phyloP scores from a whole-genome alignment of 805 yeast species.

The Lipomyces yamadae region DNA sequence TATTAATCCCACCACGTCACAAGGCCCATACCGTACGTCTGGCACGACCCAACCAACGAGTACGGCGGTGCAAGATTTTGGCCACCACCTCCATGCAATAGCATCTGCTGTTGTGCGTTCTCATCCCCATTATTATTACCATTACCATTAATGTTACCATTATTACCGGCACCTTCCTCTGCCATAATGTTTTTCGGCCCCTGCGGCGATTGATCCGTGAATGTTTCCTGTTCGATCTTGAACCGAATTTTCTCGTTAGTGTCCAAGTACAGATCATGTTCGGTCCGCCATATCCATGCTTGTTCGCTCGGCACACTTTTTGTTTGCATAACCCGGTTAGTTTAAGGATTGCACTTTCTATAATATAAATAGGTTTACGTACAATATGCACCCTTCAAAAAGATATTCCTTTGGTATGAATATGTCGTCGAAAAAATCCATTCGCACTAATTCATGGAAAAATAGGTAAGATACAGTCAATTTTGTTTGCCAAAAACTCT shows the following conservation, averaged over 20 bases:
- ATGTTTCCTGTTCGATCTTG: conserved; percentile 86
- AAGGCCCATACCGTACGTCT: conserved; percentile 95
- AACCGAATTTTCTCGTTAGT: conserved; percentile 89
- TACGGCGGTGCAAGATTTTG: conserved; percentile 70
- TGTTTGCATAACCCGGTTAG: neutral
- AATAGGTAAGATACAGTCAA: neutral
- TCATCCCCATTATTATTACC: conserved; percentile 33
- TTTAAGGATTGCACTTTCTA: neutral
- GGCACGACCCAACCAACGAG: conserved; percentile 86
- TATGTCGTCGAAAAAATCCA: conserved; percentile 91
- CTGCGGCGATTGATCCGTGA: conserved; percentile 80
- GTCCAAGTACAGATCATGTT: conserved; percentile 79
- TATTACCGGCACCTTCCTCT: conserved; percentile 1
- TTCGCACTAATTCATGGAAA: conserved; percentile 50
- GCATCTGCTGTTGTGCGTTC: conserved; percentile 17
- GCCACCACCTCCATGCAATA: conserved; percentile 11
- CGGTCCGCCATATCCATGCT: conserved; percentile 95
- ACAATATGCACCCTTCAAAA: conserved; percentile 74
- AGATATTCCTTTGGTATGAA: conserved; percentile 82
- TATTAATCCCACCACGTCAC: conserved; percentile 91
- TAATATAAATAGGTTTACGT: conserved; percentile 34
- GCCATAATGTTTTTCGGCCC: conserved; percentile 56
- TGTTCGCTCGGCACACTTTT: conserved; percentile 63
- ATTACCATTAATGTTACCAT: too few relatives aligned
- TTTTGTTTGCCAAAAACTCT: conserved; percentile 27